A percentile compares a stretch with the other conserved stretches of the same genome.
Conservation (phyloP, 2,329 filamentous ascomycete species). For the Fusarium azukiicola region DNA sequence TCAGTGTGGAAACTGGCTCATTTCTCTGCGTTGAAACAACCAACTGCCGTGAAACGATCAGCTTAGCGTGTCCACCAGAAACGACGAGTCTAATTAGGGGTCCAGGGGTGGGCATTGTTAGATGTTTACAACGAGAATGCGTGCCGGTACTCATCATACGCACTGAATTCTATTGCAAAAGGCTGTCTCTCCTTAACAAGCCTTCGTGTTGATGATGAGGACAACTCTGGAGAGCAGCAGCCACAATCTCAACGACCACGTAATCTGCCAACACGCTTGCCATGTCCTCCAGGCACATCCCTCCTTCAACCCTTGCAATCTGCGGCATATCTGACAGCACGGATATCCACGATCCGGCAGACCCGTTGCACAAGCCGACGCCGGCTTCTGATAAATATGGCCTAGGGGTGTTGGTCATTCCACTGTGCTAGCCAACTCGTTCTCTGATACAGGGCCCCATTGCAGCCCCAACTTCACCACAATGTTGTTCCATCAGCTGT, state of each 20-base stretch:
- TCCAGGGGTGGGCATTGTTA: not conserved
- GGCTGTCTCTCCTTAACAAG: not conserved
- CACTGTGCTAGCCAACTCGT: not conserved
- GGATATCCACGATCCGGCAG: conserved; percentile 3
- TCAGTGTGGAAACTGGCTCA: not conserved
- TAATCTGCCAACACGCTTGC: too few relatives aligned
- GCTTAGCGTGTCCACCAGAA: not conserved
- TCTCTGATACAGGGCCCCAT: too few relatives aligned
- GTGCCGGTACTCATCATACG: not conserved
- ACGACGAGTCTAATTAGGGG: not conserved
- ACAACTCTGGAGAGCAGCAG: too few relatives aligned
- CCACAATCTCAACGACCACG: too few relatives aligned
- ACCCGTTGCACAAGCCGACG: not conserved
- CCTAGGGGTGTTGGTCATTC: not conserved
- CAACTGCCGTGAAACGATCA: conserved; percentile 10
- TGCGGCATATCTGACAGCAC: not conserved
- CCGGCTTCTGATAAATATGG: not conserved
- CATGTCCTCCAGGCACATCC: too few relatives aligned
- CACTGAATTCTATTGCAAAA: too few relatives aligned
- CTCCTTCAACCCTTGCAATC: not conserved
- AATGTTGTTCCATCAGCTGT: not conserved
- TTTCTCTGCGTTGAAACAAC: not conserved
- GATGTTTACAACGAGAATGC: not conserved
- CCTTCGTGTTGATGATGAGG: too few relatives aligned
- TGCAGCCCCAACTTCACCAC: not conserved